Conservation (phyloP, 352 stramenopile species). For the Phytophthora lateralis region DNA sequence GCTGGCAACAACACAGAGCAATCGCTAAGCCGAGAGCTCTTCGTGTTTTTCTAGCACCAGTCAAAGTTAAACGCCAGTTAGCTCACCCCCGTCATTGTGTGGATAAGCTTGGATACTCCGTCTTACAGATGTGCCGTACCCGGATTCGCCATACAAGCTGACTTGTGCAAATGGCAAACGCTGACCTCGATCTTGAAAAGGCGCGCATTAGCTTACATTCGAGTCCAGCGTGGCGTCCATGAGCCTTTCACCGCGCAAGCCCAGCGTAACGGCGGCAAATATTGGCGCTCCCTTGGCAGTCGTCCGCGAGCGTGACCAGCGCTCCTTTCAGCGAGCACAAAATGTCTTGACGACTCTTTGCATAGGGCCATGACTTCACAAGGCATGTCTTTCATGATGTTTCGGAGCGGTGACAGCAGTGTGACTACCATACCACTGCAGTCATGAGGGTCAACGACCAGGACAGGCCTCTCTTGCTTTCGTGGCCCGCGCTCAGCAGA, state of each 20-base stretch:
- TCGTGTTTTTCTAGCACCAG: conserved; percentile 20
- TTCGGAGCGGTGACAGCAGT: background rate
- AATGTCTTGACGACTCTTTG: conserved; percentile 15
- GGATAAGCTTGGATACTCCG: conserved; percentile 5
- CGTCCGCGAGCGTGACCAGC: background rate
- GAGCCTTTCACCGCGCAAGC: conserved; percentile 28
- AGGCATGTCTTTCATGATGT: no score
- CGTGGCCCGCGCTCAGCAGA: background rate
- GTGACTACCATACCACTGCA: conserved; percentile 11
- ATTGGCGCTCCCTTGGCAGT: conserved; percentile 10
- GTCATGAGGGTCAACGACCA: background rate
- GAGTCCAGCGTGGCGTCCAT: conserved; percentile 16
- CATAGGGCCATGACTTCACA: background rate
- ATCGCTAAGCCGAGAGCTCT: background rate
- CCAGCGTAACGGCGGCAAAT: conserved; percentile 23
- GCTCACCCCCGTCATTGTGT: conserved; percentile 14
- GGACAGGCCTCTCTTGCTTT: background rate
- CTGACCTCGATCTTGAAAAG: conserved; percentile 22
- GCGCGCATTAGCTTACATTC: conserved; percentile 32
- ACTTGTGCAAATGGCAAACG: no score
- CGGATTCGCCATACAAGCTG: background rate
- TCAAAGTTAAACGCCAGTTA: conserved; percentile 13
- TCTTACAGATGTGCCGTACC: background rate
- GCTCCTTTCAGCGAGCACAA: conserved; percentile 7
- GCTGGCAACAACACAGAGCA: conserved; percentile 4